These are phyloP conservation scores for Ophiocordyceps camponoti-floridani DNA, from an alignment of 2,329 filamentous ascomycete species.

Conservation along the genomic window DNA sequence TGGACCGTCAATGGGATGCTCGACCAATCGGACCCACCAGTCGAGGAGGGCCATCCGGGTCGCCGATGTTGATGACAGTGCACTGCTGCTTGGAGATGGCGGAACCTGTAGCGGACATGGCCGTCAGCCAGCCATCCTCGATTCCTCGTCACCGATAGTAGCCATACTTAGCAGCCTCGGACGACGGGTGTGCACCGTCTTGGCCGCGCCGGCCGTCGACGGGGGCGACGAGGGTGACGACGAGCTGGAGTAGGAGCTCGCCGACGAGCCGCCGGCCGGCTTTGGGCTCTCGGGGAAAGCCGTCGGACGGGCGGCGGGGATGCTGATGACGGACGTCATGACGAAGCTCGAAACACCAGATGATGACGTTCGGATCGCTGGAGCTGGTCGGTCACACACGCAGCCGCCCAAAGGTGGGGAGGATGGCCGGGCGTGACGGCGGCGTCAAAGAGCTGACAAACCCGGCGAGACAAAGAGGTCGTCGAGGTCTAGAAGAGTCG, in stretches of 20 bases:
- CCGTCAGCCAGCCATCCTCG: constrained; percentile 9
- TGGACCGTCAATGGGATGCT: not conserved
- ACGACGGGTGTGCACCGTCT: constrained; percentile 34
- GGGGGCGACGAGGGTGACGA: constrained; percentile 38
- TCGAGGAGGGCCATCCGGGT: constrained; percentile 53
- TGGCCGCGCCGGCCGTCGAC: constrained; percentile 28
- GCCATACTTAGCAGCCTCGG: constrained; percentile 42
- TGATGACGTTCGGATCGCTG: not conserved
- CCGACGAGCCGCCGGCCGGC: constrained; percentile 26
- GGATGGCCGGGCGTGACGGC: not conserved
- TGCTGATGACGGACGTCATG: constrained; percentile 55
- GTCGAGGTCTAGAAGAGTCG: not conserved
- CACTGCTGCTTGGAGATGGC: constrained; percentile 58
- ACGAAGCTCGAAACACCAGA: not conserved
- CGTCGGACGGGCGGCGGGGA: constrained; percentile 30
- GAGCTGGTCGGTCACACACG: not conserved
- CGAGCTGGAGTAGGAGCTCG: constrained; percentile 20
- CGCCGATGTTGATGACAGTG: constrained; percentile 64
- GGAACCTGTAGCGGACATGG: constrained; percentile 29
- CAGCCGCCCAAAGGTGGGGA: not conserved
- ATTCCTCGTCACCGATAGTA: not conserved
- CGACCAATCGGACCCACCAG: constrained; percentile 33
- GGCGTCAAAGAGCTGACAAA: not conserved
- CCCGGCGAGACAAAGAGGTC: not conserved
- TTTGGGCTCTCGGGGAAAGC: constrained; percentile 23